Base-by-base conservation (phyloP, 2,329 filamentous ascomycete species). In the Fusarium albidum region DNA sequence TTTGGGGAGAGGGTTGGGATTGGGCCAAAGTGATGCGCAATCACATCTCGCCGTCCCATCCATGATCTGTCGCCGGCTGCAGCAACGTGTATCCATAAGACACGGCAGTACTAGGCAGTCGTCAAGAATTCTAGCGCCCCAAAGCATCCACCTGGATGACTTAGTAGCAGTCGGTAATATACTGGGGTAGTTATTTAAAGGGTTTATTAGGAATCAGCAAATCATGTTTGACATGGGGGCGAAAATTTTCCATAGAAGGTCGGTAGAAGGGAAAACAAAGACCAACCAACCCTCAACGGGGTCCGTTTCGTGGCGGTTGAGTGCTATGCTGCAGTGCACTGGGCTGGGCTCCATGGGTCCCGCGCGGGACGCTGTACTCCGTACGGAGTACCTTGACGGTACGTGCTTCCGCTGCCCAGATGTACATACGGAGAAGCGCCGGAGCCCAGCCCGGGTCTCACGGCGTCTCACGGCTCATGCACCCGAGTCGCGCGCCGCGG, bases 211-310 rank as follows among this genome's bases (percentile, higher is more conserved):
- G 50, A 51, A 63, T 51, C 40, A 48, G 35, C 39, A 17, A 46
- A 37, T 34, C 40, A 17, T 7, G 13, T 15, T 3, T n/a, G 17
- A 26, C 13, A 43, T 11, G 28, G 12, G 40, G 33, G 38, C 5
- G 26, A 34, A 31, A 12, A 28, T 44, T 31, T 61, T 35, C 41
- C 38, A 52, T 63, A 44, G 46, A 50, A 58, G 50, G 35, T 18
- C 13, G 32, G 33, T 49, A 34, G 44, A 41, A 49, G 29, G 13
- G 31, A 32, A 46, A 29, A 56, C 47, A 51, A 49, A 62, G 41
- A 26, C 60, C 58, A 60, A 66, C 58, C 58, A 59, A 58, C 26
- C 40, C 39, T 43, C 52, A 65, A 66, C 60, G 55, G 51, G 63
- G 50, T 32, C 49, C 47, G 58, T 56, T 54, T 55, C 49, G 63